These are phyloP conservation scores for Hymenotorrendiella dingleyae DNA, from an alignment of 2,329 filamentous ascomycete species.

Conservation along the genomic window DNA sequence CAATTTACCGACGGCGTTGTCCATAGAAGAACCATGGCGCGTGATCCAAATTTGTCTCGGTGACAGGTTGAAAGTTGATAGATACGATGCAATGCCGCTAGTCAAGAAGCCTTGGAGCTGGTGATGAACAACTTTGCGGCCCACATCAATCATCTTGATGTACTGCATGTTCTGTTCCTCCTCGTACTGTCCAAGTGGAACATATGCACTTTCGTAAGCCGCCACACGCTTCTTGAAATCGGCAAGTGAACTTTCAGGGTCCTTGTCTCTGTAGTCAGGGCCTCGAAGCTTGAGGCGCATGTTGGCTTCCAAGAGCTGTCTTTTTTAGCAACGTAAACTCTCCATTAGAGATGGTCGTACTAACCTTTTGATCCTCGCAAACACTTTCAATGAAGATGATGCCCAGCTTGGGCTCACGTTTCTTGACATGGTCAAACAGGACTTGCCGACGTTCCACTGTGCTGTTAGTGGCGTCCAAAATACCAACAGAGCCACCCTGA, in stretches of 20 bases:
- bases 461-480: constrained; percentile 96
- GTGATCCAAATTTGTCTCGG: constrained; percentile 98
- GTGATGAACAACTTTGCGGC: constrained; percentile 86
- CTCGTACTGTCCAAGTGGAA: constrained; percentile 84
- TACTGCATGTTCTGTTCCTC: constrained; percentile 89
- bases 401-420: constrained; percentile 78
- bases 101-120: constrained; percentile 89
- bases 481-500: constrained; percentile 81
- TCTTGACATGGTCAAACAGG: constrained; percentile 76
- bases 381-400: constrained; percentile 95
- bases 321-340: constrained; percentile 10
- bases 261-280: constrained; percentile 92
- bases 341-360: constrained; percentile 13
- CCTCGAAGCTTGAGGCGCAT: constrained; percentile 96
- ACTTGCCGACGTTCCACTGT: constrained; percentile 79
- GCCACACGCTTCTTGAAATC: constrained; percentile 92
- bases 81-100: constrained; percentile 86
- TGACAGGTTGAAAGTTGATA: constrained; percentile 94
- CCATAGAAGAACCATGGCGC: constrained; percentile 81
- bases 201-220: constrained; percentile 91
- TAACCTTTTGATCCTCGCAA: constrained; percentile 69
- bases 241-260: constrained; percentile 73
- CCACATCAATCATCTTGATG: constrained; percentile 94
- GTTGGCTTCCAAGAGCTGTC: constrained; percentile 76
- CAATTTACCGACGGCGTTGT: constrained; percentile 83